Evolutionary conservation across 2,329 filamentous ascomycete species (phyloP).

Genomic region (Apiospora arundinis): DNA sequence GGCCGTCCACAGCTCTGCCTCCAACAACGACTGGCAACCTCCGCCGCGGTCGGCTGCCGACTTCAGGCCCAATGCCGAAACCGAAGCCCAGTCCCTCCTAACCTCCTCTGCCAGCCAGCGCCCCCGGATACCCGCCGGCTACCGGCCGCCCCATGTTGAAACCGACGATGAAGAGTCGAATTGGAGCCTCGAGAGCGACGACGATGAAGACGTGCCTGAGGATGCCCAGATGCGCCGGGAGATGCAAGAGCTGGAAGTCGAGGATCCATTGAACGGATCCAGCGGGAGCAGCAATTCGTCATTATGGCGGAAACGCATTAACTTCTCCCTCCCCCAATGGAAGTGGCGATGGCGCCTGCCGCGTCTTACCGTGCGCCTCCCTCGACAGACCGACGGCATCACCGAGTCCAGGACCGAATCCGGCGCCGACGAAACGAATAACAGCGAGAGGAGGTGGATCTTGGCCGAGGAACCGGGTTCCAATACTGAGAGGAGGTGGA

Average conservation of each 20-base stretch:
- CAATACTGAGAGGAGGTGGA: conserved; percentile 31
- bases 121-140: conserved; percentile 58
- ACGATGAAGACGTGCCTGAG: conserved; percentile 54
- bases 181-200: conserved; percentile 45
- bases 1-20: conserved; percentile 66
- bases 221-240: conserved; percentile 76
- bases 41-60: conserved; percentile 65
- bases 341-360: conserved; percentile 62
- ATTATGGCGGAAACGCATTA: conserved; percentile 61
- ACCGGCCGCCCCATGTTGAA: conserved; percentile 78
- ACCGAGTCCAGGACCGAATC: conserved; percentile 30
- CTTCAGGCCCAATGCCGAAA: conserved; percentile 70
- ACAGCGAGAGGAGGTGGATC: conserved; percentile 33
- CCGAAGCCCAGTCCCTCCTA: conserved; percentile 80
- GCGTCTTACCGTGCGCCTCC: conserved; percentile 54
- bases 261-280: conserved; percentile 64
- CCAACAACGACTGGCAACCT: conserved; percentile 60
- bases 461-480: not conserved
- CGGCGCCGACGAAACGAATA: conserved; percentile 29
- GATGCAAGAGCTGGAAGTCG: conserved; percentile 88
- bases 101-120: conserved; percentile 53
- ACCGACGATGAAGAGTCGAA: conserved; percentile 62
- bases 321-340: conserved; percentile 60
- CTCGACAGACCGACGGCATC: conserved; percentile 43
- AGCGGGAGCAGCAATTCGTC: conserved; percentile 37